phyloP scores from a whole-genome alignment of 495 filamentous ascomycete genomes.

The Hypomontagnella submonticulosa region DNA sequence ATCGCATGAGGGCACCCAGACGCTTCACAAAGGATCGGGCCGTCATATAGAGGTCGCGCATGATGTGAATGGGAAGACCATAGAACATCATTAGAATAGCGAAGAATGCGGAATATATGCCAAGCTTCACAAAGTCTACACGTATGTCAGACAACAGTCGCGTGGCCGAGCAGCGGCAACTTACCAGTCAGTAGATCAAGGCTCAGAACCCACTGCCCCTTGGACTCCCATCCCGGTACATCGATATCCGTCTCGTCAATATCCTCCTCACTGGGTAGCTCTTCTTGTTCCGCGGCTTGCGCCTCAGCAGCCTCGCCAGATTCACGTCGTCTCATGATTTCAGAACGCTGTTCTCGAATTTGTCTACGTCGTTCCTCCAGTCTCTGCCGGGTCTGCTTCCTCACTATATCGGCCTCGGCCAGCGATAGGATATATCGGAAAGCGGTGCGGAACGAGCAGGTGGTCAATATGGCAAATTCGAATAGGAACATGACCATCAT shows the following conservation, averaged over 20 bases:
- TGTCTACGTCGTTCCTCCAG: constrained; percentile 69
- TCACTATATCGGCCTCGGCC: constrained; percentile 77
- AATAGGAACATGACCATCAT: constrained; percentile 99
- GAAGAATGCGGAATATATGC: constrained; percentile 92
- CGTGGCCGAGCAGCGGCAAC: constrained; percentile 18
- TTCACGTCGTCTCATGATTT: constrained; percentile 71
- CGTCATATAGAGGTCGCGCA: constrained; percentile 94
- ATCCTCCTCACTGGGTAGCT: constrained; percentile 75
- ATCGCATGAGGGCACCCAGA: constrained; percentile 85
- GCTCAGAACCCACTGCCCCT: constrained; percentile 91
- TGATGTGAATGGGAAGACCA: constrained; percentile 94
- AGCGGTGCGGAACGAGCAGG: constrained; percentile 81
- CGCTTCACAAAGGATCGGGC: constrained; percentile 89
- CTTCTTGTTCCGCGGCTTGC: constrained; percentile 56
- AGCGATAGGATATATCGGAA: constrained; percentile 83
- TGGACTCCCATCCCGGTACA: constrained; percentile 95
- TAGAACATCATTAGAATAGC: constrained; percentile 92
- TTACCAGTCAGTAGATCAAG: constrained; percentile 85
- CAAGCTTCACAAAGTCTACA: constrained; percentile 87
- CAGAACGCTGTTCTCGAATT: constrained; percentile 67
- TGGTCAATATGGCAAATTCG: constrained; percentile 88
- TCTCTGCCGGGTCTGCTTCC: constrained; percentile 72
- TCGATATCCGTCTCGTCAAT: constrained; percentile 94
- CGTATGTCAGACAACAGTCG: constrained; percentile 33
- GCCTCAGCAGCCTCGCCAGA: constrained; percentile 56